Evolutionary conservation across 345 rosid species (phyloP).

Genomic region (Acer campestre): DNA sequence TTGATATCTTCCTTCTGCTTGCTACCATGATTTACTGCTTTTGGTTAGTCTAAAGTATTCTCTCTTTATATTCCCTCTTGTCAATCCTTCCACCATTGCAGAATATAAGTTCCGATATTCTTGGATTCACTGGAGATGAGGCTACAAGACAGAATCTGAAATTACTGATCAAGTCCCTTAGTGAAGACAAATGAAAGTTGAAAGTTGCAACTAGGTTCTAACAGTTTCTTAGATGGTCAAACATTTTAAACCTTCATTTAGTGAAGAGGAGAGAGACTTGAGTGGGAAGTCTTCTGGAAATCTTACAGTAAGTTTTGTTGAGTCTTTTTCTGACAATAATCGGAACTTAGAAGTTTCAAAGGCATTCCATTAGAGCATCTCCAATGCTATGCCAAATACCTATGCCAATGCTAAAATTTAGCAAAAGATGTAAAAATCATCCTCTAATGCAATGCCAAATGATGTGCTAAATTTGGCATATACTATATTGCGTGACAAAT

Average conservation of each 20-base stretch:
- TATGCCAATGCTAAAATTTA: too few relatives aligned
- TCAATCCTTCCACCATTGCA: constrained; percentile 31
- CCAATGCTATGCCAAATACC: too few relatives aligned
- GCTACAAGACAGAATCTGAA: constrained; percentile 83
- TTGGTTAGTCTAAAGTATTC: background rate
- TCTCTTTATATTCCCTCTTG: background rate
- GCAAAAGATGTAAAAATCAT: too few relatives aligned
- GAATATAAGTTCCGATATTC: constrained; percentile 93
- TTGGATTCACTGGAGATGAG: constrained; percentile 98
- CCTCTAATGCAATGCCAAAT: too few relatives aligned
- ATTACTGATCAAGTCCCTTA: constrained; percentile 89
- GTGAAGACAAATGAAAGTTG: constrained; percentile 29
- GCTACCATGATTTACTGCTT: background rate
- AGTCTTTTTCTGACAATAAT: too few relatives aligned
- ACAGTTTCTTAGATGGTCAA: constrained; percentile 7
- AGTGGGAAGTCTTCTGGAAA: background rate
- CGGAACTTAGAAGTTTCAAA: too few relatives aligned
- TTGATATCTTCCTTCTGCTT: background rate
- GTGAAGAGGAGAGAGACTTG: background rate
- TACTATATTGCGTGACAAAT: too few relatives aligned
- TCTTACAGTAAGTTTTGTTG: too few relatives aligned
- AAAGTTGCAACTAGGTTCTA: background rate
- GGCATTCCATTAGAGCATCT: too few relatives aligned
- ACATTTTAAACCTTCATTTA: constrained; percentile 1
- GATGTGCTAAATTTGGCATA: too few relatives aligned